These are phyloP conservation scores for Candida sphagnicola DNA, from an alignment of 805 yeast species.

Conservation along the genomic window DNA sequence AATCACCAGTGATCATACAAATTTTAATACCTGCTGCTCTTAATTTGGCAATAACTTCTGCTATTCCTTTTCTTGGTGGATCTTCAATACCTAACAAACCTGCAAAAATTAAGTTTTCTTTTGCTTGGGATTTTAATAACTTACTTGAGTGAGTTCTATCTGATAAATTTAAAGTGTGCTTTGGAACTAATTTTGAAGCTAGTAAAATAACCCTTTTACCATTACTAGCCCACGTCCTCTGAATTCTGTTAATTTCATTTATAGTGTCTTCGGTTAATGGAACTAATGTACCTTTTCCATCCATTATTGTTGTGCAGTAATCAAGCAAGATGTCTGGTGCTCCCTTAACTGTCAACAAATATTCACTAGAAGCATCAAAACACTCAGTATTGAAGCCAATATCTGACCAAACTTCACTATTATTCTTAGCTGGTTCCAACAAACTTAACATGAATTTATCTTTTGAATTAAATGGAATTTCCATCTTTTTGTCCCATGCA, in stretches of 20 bases:
- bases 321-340: conserved; percentile 43
- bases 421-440: conserved; percentile 11
- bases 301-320: conserved; percentile 19
- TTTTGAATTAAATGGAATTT: conserved; percentile 43
- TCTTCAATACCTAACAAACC: conserved; percentile 43
- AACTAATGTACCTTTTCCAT: conserved; percentile 13
- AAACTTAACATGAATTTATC: conserved; percentile 41
- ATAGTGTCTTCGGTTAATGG: conserved; percentile 13
- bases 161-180: conserved; percentile 7
- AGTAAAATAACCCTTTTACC: conserved; percentile 34
- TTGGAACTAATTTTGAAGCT: conserved; percentile 20
- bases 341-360: conserved; percentile 35
- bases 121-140: conserved; percentile 12
- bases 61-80: conserved; percentile 38
- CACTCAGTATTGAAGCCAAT: conserved; percentile 8
- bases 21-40: conserved; percentile 38
- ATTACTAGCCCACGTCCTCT: conserved; percentile 29
- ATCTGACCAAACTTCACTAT: conserved; percentile 7
- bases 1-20: conserved; percentile 52
- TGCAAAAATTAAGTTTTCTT: conserved; percentile 15
- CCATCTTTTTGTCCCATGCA: conserved; percentile 21
- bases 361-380: conserved; percentile 9
- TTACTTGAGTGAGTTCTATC: conserved; percentile 11
- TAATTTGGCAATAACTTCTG: conserved; percentile 25
- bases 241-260: conserved; percentile 19